Base-by-base conservation (phyloP, 768 basidiomycete species). In the Pleurotus tuber-regium region DNA sequence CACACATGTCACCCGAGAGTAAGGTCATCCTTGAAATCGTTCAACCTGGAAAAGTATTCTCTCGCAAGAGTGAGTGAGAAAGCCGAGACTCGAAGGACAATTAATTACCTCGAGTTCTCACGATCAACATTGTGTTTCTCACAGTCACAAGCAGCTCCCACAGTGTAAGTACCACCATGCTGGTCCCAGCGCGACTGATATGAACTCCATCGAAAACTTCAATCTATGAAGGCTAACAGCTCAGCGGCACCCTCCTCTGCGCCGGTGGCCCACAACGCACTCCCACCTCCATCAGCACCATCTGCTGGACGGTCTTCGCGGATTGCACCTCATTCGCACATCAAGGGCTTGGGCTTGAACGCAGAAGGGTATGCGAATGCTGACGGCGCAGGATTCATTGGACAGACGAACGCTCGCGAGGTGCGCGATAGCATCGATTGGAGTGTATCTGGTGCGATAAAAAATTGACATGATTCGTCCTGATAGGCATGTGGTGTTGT, bases 301-400 rank as follows among this genome's bases (percentile, higher is more conserved):
- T 77, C 83, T 10, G 78, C 83, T 1, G 76, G 77, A 10, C 79
- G 87, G 19, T 83, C 89, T 0, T 88, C 89, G 25, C 82, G 89
- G 30, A 90, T 93, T 39, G 89, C 91, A 1, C 85, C 92, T 2
- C 95, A 98, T 64, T 97, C 94, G 4, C 95, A 98, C 67, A 98
- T 98, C 67, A 96, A 94, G 73, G 95, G 94, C 5, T 86, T 98
- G 24, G 97, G 97, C 2, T 74, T 98, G 49, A 87, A 80, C 35
- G 67, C 87, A 47, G 93, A 98, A 54, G 96, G 95, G 1, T 76
- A 77, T 51, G 96, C 93, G 1, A 72, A 75, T 26, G 63, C 74
- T 4, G 86, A 90, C 55, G 74, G 79, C 6, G 86, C 88, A 46
- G 97, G 97, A 0, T 98, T 98, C 69, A 79, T 98, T 40, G 93